Evolutionary conservation across 768 basidiomycete species (phyloP).

Genomic region (Leccinum uliginosum): DNA sequence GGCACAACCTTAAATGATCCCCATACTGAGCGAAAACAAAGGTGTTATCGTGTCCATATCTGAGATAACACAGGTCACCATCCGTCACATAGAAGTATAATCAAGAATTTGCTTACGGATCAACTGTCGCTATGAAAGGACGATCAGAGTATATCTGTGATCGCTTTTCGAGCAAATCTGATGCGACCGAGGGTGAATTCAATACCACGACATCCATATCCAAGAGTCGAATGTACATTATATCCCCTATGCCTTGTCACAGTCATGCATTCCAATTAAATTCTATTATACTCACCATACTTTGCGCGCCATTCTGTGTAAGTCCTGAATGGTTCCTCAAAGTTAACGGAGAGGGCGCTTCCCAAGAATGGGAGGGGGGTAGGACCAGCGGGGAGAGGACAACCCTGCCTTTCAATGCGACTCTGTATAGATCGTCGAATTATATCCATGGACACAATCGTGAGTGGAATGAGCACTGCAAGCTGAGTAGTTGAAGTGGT

Average conservation of each 20-base stretch:
- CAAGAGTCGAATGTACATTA: constrained; percentile 48
- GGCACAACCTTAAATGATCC: constrained; percentile 9
- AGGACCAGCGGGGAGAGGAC: constrained; percentile 20
- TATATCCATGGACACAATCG: neutral
- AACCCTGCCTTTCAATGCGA: constrained; percentile 10
- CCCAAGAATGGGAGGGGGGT: constrained; percentile 18
- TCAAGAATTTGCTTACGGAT: constrained; percentile 10
- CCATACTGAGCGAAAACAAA: constrained; percentile 13
- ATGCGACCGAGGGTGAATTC: constrained; percentile 38
- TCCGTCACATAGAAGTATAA: neutral
- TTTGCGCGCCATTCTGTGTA: constrained; percentile 16
- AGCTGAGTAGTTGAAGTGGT: constrained; percentile 5
- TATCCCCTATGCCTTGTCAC: constrained; percentile 29
- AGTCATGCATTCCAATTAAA: neutral
- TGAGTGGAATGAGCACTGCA: constrained; percentile 1
- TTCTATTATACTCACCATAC: constrained; percentile 11
- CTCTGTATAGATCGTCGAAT: constrained; percentile 3
- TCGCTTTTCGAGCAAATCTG: constrained; percentile 45
- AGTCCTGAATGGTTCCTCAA: constrained; percentile 11
- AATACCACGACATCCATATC: constrained; percentile 43
- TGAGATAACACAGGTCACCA: neutral
- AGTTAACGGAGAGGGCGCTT: constrained; percentile 14
- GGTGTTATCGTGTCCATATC: constrained; percentile 14
- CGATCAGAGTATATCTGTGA: constrained; percentile 49
- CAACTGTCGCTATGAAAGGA: constrained; percentile 29